Evolutionary conservation across 2,329 filamentous ascomycete genomes (phyloP).

Genomic region (Fusarium torreyae): DNA sequence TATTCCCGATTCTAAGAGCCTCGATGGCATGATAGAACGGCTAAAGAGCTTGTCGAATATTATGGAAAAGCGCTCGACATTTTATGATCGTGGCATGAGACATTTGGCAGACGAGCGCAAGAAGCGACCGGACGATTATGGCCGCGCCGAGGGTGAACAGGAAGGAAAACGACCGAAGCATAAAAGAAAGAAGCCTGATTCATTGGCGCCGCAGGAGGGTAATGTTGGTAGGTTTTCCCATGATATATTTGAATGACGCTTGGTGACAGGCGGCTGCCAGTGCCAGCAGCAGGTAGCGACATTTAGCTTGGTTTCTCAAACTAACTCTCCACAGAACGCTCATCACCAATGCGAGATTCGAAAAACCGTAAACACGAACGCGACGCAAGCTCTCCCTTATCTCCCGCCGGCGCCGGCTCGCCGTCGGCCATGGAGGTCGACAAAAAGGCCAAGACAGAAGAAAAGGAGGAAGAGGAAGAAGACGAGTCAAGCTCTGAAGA

Average conservation of each 20-base stretch:
- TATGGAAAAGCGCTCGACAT: constrained; percentile 76
- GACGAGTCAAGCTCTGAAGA: constrained; percentile 71
- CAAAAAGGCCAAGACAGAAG: constrained; percentile 61
- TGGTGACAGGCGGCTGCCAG: constrained; percentile 6
- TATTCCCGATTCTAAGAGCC: constrained; percentile 74
- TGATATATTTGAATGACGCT: neutral
- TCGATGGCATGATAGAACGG: constrained; percentile 75
- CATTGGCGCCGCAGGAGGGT: constrained; percentile 66
- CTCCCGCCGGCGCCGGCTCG: constrained; percentile 67
- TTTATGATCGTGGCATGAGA: constrained; percentile 82
- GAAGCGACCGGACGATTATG: constrained; percentile 69
- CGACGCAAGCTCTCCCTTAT: constrained; percentile 72
- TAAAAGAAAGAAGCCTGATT: constrained; percentile 84
- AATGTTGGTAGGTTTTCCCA: constrained; percentile 50
- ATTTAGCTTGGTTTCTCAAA: constrained; percentile 2
- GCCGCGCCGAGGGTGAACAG: constrained; percentile 64
- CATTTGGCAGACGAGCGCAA: constrained; percentile 77
- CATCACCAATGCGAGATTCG: constrained; percentile 67
- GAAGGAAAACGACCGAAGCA: constrained; percentile 74
- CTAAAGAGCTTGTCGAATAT: constrained; percentile 76
- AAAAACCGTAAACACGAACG: constrained; percentile 67
- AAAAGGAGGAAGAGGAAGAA: constrained; percentile 51
- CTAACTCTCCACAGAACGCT: constrained; percentile 61
- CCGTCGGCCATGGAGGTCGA: constrained; percentile 73
- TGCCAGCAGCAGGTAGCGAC: constrained; percentile 21